Conservation (phyloP, 371 early-diverging fungal genomes). For the Actinomortierella wolfii region DNA sequence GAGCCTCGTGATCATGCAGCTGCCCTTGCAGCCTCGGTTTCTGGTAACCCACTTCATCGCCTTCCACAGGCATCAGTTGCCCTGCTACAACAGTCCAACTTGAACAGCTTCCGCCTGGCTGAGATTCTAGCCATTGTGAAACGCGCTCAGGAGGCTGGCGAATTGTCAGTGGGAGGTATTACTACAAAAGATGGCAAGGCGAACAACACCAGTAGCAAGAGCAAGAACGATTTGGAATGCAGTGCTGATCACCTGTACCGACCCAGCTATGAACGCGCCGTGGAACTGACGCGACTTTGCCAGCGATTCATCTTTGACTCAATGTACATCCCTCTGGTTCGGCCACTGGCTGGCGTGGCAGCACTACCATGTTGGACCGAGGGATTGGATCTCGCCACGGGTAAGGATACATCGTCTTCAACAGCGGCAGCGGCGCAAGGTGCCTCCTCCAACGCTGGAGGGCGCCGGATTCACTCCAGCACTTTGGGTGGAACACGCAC, state of each 20-base stretch:
- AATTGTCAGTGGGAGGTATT: background rate
- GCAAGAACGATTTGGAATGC: constrained; percentile 27
- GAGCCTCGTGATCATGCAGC: constrained; percentile 3
- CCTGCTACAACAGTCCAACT: constrained; percentile 54
- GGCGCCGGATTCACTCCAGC: constrained; percentile 28
- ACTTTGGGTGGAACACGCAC: constrained; percentile 39
- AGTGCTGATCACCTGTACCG: constrained; percentile 31
- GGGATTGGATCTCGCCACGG: constrained; percentile 40
- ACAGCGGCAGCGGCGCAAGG: constrained; percentile 8
- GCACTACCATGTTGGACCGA: constrained; percentile 45
- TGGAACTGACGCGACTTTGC: constrained; percentile 49
- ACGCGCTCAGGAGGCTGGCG: constrained; percentile 2
- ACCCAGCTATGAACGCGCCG: constrained; percentile 32
- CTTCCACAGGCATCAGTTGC: constrained; percentile 54
- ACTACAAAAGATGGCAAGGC: constrained; percentile 1
- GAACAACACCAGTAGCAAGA: constrained; percentile 8
- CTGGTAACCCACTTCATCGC: constrained; percentile 8
- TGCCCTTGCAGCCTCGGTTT: background rate
- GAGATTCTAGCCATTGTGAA: constrained; percentile 45
- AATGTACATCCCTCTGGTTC: constrained; percentile 54
- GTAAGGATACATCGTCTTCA: constrained; percentile 1
- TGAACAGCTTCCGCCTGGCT: constrained; percentile 57
- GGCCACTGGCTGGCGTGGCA: constrained; percentile 51
- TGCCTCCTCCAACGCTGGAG: constrained; percentile 7
- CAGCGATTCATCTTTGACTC: constrained; percentile 67